phyloP scores from a whole-genome alignment of 192 early-diverging fungal genomes.

The Backusella luteola region DNA sequence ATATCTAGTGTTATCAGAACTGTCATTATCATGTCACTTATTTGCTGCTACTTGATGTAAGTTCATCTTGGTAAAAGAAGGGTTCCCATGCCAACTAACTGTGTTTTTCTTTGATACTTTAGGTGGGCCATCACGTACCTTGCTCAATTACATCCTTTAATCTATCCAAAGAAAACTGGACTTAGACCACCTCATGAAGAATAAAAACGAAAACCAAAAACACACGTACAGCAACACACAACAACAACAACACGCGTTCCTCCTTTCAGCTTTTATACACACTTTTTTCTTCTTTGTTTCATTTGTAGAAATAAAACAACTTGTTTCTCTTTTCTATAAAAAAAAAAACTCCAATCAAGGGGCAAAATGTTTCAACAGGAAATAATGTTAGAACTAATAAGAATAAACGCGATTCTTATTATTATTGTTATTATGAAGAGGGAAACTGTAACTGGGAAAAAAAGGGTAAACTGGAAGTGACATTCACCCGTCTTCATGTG shows the following conservation, averaged over 20 bases:
- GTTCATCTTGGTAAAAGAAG: conserved; percentile 7
- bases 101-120: not conserved
- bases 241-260: not conserved
- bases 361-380: conserved; percentile 1
- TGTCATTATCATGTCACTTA: conserved; percentile 53
- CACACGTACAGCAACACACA: not conserved
- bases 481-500: too few species aligned
- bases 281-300: not conserved
- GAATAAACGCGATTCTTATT: not conserved
- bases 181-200: conserved; percentile 42
- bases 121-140: conserved; percentile 92
- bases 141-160: conserved; percentile 82
- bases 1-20: conserved; percentile 54
- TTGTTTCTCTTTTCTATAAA: not conserved
- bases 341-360: not conserved
- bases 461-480: not conserved
- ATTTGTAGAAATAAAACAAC: not conserved
- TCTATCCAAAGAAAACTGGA: conserved; percentile 71
- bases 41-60: conserved; percentile 65
- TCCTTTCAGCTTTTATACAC: not conserved
- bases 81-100: not conserved
- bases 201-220: not conserved
- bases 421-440: not conserved
- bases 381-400: not conserved
- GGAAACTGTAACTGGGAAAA: not conserved